Evolutionary conservation across 768 basidiomycete species (phyloP).

Genomic region (Exsudoporus frostii): DNA sequence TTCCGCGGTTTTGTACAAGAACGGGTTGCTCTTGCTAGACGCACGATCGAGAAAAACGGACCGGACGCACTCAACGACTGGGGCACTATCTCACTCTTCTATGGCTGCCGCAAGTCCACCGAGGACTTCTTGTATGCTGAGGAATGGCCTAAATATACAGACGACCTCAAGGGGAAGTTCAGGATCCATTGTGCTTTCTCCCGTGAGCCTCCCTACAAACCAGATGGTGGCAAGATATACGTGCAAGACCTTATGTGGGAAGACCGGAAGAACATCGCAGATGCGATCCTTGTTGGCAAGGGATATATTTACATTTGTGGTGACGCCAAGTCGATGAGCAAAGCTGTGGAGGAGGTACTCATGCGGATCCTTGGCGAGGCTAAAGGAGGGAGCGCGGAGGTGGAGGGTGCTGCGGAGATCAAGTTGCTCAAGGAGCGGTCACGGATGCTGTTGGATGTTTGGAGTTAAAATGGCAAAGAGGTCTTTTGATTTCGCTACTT

Average conservation of each 20-base stretch:
- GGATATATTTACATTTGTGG: constrained; percentile 98
- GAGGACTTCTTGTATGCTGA: constrained; percentile 94
- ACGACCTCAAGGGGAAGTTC: constrained; percentile 91
- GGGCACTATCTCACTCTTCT: constrained; percentile 93
- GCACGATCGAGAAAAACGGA: constrained; percentile 94
- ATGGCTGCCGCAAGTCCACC: constrained; percentile 86
- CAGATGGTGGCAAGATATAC: constrained; percentile 94
- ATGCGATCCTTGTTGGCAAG: constrained; percentile 89
- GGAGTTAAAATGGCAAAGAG: constrained; percentile 65
- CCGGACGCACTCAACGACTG: constrained; percentile 91
- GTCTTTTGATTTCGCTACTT: background rate
- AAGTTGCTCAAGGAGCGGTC: constrained; percentile 95
- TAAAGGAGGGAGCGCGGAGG: constrained; percentile 84
- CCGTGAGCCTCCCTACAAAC: constrained; percentile 78
- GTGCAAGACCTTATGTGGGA: constrained; percentile 98
- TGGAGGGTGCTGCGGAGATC: constrained; percentile 87
- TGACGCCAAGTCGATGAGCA: constrained; percentile 95
- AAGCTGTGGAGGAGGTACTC: constrained; percentile 88
- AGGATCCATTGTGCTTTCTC: constrained; percentile 87
- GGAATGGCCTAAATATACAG: constrained; percentile 87
- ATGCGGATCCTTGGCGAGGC: constrained; percentile 85
- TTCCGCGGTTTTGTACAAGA: constrained; percentile 99
- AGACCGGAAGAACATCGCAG: constrained; percentile 74
- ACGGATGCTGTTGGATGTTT: constrained; percentile 82
- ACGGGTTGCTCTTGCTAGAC: constrained; percentile 91